Base-by-base conservation (phyloP, 805 yeast species). In the Saturnispora mendoncae region DNA sequence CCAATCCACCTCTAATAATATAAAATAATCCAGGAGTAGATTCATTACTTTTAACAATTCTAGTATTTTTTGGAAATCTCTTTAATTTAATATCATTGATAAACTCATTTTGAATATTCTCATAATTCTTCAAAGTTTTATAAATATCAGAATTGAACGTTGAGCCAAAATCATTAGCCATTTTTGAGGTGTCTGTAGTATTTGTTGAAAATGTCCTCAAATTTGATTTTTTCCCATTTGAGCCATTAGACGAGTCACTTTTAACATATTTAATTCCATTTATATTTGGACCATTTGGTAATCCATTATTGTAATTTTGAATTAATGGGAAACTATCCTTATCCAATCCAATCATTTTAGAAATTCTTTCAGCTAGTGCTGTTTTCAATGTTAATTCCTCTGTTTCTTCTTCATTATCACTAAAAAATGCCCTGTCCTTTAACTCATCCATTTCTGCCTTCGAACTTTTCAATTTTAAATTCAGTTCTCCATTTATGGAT, bases 1-100 rank as follows among this genome's bases (percentile, higher is more conserved):
- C 86, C 28, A 90, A 61, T 4, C 68, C 52, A 2, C 98, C 98
- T 42, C 80, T 81, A 38, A 90, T 73, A 4, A 90, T 79, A 53
- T 81, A 90, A 55, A 68, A 85, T 10, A 90, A 57, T 0, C 97
- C 98, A 1, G 79, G 74, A 36, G 80, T 76, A 37, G 71, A 68
- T 12, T 78, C 72, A 38, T 80, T 76, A 46, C 83, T 84, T 41
- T 76, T 70, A 9, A 83, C 74, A 2, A 90, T 51, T 1, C 67
- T 66, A 1, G 77, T 57, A 4, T 78, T 84, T 24, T 77, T 68
- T 10, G 70, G 62, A 44, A 68, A 66, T 47, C 64, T 69, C 45
- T 72, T 62, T 7, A 88, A 62, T 39, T 79, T 77, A 27, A 90
- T 57, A 6, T 65, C 67, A 29, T 74, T 70, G 1, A 85, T 71